Evolutionary conservation across 352 stramenopile species (phyloP).

Genomic region (Bremia lactucae): DNA sequence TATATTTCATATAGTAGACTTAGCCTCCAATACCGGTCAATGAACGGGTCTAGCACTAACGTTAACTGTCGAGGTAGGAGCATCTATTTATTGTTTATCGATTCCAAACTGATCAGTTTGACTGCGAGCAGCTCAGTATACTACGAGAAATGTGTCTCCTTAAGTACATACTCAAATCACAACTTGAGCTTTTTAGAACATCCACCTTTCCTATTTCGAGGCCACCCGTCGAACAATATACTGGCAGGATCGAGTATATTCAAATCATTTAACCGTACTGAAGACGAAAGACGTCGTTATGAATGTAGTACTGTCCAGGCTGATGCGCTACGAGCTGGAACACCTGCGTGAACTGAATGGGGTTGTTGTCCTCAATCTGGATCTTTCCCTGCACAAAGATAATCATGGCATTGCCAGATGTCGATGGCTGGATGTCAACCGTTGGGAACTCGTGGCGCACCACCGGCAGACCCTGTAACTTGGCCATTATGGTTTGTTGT

Average conservation of each 20-base stretch:
- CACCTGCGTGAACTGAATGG: conserved; percentile 94
- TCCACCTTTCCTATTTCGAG: conserved; percentile 4
- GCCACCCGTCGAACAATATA: neutral
- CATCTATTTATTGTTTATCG: conserved; percentile 25
- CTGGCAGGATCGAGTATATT: conserved; percentile 5
- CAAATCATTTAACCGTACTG: conserved; percentile 88
- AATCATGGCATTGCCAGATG: conserved; percentile 85
- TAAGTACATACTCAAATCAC: conserved; percentile 5
- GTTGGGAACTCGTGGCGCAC: conserved; percentile 80
- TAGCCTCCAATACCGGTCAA: too few species aligned
- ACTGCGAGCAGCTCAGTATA: conserved; percentile 9
- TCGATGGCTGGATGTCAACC: conserved; percentile 90
- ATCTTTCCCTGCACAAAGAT: conserved; percentile 93
- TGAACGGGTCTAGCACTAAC: too few species aligned
- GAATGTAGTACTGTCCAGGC: conserved; percentile 93
- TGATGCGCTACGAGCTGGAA: conserved; percentile 92
- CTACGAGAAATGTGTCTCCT: conserved; percentile 15
- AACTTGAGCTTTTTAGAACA: neutral
- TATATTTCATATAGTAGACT: too few species aligned
- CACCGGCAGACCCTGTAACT: conserved; percentile 63
- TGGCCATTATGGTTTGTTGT: conserved; percentile 84
- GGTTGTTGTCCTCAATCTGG: conserved; percentile 89
- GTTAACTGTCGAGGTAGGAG: conserved; percentile 13
- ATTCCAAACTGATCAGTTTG: conserved; percentile 13
- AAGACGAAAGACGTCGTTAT: conserved; percentile 96